Conservation (phyloP, 1,284 basidiomycete genomes). For the Microstroma glucosiphilum region DNA sequence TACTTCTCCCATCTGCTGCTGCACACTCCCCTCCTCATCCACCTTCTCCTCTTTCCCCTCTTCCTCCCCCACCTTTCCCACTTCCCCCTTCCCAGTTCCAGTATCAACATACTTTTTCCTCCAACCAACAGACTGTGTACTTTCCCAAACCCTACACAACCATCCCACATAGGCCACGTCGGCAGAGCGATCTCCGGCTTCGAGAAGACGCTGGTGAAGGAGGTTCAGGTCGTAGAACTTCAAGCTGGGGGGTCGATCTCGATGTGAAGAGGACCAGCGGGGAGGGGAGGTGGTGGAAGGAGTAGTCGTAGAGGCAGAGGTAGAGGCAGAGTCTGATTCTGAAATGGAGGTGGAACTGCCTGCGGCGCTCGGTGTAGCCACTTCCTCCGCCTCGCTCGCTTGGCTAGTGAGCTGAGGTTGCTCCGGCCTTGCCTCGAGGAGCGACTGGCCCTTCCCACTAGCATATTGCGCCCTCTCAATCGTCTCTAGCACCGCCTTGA, state of each 20-base stretch:
- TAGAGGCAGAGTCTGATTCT: too few species aligned
- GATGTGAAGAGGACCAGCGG: too few species aligned
- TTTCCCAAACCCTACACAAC: constrained; percentile 1
- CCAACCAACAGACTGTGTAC: too few species aligned
- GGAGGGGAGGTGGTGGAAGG: too few species aligned
- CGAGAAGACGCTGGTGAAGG: not conserved
- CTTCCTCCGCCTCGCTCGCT: too few species aligned
- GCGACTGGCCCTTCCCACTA: too few species aligned
- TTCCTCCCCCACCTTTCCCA: not conserved
- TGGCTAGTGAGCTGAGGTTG: too few species aligned
- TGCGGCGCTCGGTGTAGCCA: too few species aligned
- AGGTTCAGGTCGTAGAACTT: constrained; percentile 4
- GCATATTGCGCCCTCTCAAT: not conserved
- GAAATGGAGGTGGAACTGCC: too few species aligned
- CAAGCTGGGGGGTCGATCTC: not conserved
- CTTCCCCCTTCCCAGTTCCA: not conserved
- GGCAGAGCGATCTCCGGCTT: not conserved
- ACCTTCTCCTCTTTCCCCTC: not conserved
- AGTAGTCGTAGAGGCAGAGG: too few species aligned
- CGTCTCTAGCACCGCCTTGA: not conserved
- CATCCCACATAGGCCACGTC: not conserved
- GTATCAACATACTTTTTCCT: not conserved
- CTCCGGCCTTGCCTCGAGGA: too few species aligned
- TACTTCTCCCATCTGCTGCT: not conserved
- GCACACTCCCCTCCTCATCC: not conserved